Evolutionary conservation across 139 green algal species (phyloP).

Genomic region (Tetraselmis chui): DNA sequence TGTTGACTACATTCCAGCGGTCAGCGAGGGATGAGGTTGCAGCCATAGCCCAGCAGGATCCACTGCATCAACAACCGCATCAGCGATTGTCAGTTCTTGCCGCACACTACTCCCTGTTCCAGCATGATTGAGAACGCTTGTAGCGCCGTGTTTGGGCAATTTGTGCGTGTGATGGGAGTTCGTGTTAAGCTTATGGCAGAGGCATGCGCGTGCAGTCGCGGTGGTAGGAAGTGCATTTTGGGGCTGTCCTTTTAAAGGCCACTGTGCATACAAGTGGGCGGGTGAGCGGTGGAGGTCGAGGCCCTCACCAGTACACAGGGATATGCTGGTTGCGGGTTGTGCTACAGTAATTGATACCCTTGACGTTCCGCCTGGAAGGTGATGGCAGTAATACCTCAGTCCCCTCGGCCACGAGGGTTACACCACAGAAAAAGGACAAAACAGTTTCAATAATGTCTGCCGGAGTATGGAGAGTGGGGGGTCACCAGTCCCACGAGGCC

Average conservation of each 20-base stretch:
- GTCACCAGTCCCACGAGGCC: conserved; percentile 38
- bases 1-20: conserved; percentile 73
- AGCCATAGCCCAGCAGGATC: conserved; percentile 77
- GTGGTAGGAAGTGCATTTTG: too few relatives aligned
- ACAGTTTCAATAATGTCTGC: background rate
- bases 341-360: conserved; percentile 56
- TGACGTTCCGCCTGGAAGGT: conserved; percentile 46
- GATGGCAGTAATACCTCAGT: conserved; percentile 14
- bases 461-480: background rate
- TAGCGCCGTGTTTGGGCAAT: too few relatives aligned
- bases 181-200: too few relatives aligned
- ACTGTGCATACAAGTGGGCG: too few relatives aligned
- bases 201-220: too few relatives aligned
- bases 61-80: conserved; percentile 24
- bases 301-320: conserved; percentile 44
- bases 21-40: conserved; percentile 67
- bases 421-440: background rate
- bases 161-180: too few relatives aligned
- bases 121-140: too few relatives aligned
- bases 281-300: too few relatives aligned
- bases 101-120: too few relatives aligned
- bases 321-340: conserved; percentile 72
- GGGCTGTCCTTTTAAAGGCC: too few relatives aligned
- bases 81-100: too few relatives aligned
- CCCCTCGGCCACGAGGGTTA: too few relatives aligned